Evolutionary conservation across 371 early-diverging fungal genomes (phyloP).

Genomic region (Apophysomyces sp.): DNA sequence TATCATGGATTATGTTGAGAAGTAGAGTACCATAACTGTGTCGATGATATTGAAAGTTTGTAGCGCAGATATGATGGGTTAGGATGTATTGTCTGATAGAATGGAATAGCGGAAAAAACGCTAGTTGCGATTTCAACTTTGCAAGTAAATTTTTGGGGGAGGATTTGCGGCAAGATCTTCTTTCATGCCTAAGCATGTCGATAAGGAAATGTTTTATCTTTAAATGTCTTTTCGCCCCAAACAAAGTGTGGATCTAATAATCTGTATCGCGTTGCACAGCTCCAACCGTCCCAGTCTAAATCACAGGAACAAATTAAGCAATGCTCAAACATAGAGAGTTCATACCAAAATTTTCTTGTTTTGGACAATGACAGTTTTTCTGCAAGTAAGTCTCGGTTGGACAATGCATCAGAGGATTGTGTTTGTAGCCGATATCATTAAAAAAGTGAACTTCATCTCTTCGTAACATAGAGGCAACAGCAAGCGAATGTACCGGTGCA

Average conservation of each 20-base stretch:
- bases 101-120: too few species aligned
- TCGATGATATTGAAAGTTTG: too few species aligned
- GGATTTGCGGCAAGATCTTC: too few species aligned
- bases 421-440: conserved; percentile 85
- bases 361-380: conserved; percentile 54
- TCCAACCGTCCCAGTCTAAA: conserved; percentile 42
- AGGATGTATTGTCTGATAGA: too few species aligned
- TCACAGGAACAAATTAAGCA: too few species aligned
- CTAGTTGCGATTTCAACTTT: too few species aligned
- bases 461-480: conserved; percentile 78
- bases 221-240: conserved; percentile 30
- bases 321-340: neutral
- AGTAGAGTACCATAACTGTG: too few species aligned
- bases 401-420: conserved; percentile 69
- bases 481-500: conserved; percentile 88
- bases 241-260: conserved; percentile 18
- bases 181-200: conserved; percentile 9
- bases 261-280: conserved; percentile 34
- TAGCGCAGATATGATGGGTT: too few species aligned
- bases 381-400: conserved; percentile 55
- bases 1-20: too few species aligned
- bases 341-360: conserved; percentile 50
- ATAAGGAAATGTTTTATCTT: conserved; percentile 27
- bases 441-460: conserved; percentile 88
- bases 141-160: too few species aligned